Conservation (phyloP, 208 protist genomes). For the Trypanosoma brucei region DNA sequence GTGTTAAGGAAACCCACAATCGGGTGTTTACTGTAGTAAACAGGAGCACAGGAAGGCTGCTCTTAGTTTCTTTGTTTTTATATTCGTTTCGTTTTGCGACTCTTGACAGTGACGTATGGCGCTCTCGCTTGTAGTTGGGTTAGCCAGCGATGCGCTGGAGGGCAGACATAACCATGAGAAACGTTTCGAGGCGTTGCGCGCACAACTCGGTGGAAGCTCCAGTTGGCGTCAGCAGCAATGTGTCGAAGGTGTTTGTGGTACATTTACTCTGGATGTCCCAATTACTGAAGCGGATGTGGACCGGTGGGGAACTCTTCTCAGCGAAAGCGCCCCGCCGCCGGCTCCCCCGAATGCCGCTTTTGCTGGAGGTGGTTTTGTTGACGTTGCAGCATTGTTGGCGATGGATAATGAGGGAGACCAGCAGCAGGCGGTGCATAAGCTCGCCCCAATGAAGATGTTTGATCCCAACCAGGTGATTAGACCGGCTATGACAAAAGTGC, state of each 20-base stretch:
- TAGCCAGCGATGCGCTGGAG: background rate
- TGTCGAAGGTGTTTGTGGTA: slow-evolving; percentile 1
- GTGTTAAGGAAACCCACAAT: no score
- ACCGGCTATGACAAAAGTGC: slow-evolving; percentile 70
- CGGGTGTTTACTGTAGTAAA: no score
- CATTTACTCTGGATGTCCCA: slow-evolving; percentile 54
- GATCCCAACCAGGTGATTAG: slow-evolving; percentile 30
- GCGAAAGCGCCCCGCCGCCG: slow-evolving; percentile 13
- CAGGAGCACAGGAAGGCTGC: no score
- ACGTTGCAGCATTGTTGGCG: slow-evolving; percentile 14
- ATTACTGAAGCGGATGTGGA: slow-evolving; percentile 56
- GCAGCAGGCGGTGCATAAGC: slow-evolving; percentile 28
- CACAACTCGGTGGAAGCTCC: background rate
- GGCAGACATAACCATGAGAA: background rate
- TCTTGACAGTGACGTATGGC: background rate
- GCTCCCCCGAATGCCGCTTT: slow-evolving; percentile 14
- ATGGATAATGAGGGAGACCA: slow-evolving; percentile 12
- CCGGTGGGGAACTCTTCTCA: slow-evolving; percentile 28
- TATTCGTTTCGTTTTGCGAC: no score
- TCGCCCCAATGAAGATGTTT: slow-evolving; percentile 70
- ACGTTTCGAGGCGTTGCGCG: background rate
- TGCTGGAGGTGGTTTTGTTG: slow-evolving; percentile 24
- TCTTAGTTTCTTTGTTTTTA: no score
- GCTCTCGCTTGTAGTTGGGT: slow-evolving; percentile 1
- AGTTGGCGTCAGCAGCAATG: background rate